These are phyloP conservation scores for Geotrichum phurueaensis DNA, from an alignment of 1,139 yeast species.

Conservation along the genomic window DNA sequence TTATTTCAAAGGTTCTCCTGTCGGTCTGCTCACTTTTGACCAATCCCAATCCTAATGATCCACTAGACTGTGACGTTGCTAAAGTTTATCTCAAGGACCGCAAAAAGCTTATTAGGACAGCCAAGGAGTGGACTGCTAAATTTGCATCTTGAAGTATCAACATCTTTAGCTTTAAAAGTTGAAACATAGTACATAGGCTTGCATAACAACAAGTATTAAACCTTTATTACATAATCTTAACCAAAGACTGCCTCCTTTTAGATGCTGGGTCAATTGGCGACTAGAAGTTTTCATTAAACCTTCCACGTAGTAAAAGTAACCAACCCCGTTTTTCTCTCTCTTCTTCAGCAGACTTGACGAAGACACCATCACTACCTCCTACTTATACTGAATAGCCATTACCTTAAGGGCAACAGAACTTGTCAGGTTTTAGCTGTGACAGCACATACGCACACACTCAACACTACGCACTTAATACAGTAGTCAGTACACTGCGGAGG, in stretches of 20 bases:
- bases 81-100: slow-evolving; percentile 93
- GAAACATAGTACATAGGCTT: not conserved
- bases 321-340: not conserved
- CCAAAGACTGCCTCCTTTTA: not conserved
- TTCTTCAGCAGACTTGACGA: not conserved
- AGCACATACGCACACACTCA: not conserved
- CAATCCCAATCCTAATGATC: slow-evolving; percentile 98
- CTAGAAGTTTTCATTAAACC: not conserved
- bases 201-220: not conserved
- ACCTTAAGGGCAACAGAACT: not conserved
- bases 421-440: not conserved
- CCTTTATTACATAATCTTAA: not conserved
- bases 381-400: not conserved
- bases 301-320: not conserved
- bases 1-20: slow-evolving; percentile 80
- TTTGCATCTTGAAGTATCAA: slow-evolving; percentile 63
- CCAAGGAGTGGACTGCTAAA: slow-evolving; percentile 97
- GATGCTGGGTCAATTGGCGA: not conserved
- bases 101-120: slow-evolving; percentile 91
- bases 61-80: slow-evolving; percentile 96
- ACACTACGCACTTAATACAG: not conserved
- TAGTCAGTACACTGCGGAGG: not conserved
- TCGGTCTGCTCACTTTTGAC: slow-evolving; percentile 87
- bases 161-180: not conserved
- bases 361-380: not conserved